Evolutionary conservation across 2,329 filamentous ascomycete species (phyloP), one percentile per base, ranked within the genome.

Genomic region (Hypoxylon sp.): DNA sequence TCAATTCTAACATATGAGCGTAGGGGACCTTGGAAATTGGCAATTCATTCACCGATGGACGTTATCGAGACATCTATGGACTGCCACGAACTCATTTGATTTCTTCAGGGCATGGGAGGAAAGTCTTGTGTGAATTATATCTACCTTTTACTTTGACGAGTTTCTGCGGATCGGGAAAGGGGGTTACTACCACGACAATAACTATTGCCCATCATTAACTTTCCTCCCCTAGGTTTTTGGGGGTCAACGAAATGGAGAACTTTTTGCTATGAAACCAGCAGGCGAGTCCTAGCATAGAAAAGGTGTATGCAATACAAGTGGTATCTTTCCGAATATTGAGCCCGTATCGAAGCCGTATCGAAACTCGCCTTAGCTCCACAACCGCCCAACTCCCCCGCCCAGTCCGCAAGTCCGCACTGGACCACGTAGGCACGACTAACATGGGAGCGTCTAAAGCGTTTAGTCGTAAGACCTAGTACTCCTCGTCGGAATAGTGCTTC

Each of bases 11-110:
- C 27, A 27, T 42, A 37, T 14, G 13, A 30, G 20, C 48, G 13
- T 27, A 13, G 72, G 31, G 30, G 64, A 74, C 17, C 30, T 71
- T 4, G 68, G 66, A 11, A 53, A 64, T 14, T 77, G 74, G 72
- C 48, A 57, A 11, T 62, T 57, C 2, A 44, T 65, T 20, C 70
- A 77, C 33, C 66, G 76, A n/a, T 78, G 75, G 76, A 85, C 79
- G 2, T 78, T 82, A 17, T 84, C 82, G 5, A 76, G 76, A 6
- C 78, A 83, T 61, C 79, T 85, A 17, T 85, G 83, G 83, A 77
- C 82, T 14, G 82, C 83, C 0, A 65, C 72, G 31, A 79, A 78
- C 3, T 81, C 82, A 1, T 74, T 81, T 20, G 78, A 81, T 2
- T 85, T 85, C 68, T 84, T 77, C 72, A 78, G 76, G 1, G 79